These are phyloP conservation scores for Pelargonium citronellum DNA, from an alignment of 441 rosid genomes.

Conservation along the genomic window DNA sequence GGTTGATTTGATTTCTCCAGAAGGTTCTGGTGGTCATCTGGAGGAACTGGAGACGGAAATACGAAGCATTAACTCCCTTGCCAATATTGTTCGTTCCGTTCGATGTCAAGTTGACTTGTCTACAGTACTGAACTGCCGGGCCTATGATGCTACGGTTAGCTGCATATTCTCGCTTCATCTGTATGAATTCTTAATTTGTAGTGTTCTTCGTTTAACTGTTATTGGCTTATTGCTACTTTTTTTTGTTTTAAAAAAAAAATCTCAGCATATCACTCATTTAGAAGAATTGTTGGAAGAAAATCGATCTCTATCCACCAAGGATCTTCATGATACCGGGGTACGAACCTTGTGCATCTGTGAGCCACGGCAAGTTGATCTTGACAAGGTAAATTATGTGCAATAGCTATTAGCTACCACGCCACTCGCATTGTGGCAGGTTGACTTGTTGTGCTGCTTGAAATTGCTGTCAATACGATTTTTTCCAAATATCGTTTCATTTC, in stretches of 20 bases:
- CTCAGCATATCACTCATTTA: constrained; percentile 46
- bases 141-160: constrained; percentile 80
- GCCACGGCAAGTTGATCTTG: constrained; percentile 38
- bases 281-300: constrained; percentile 48
- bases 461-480: not conserved
- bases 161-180: constrained; percentile 10
- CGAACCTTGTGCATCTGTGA: constrained; percentile 54
- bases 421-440: not conserved
- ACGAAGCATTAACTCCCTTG: constrained; percentile 69
- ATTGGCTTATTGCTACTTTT: not conserved
- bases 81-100: constrained; percentile 57
- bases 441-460: not conserved
- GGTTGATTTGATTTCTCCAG: constrained; percentile 74
- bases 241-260: not conserved
- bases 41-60: constrained; percentile 75
- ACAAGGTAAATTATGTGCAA: constrained; percentile 39
- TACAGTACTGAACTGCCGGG: constrained; percentile 56
- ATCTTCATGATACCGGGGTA: constrained; percentile 59
- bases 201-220: constrained; percentile 20
- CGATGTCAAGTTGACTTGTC: constrained; percentile 77
- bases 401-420: not conserved
- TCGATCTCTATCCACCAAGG: constrained; percentile 37
- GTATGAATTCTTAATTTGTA: constrained; percentile 10
- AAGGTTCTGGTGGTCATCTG: constrained; percentile 42
- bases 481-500: no score